Evolutionary conservation across 192 early-diverging fungal species (phyloP), one percentile per base, ranked within the genome.

Genomic region (Backusella luteola): DNA sequence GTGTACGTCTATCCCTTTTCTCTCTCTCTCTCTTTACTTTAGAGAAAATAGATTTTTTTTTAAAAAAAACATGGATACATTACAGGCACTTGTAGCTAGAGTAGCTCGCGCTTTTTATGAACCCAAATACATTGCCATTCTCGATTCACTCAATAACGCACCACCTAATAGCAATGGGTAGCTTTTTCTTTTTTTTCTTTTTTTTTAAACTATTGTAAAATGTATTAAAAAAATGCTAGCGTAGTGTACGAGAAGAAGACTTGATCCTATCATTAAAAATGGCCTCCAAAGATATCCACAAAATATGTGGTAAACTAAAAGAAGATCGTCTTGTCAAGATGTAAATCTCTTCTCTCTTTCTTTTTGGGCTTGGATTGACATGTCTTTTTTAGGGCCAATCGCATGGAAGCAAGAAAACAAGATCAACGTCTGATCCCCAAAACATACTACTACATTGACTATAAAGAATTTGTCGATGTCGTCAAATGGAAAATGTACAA

Each of bases 401-500:
- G 83, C 42, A 79, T 83, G 38, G 90, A 91, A 80, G 81, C 87
- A 35, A 71, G 88, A 70, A 89, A 85, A 67, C 87, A 86, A 29
- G 87, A 88, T 72, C 88, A 90, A 71, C 82, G 89, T 26, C 78
- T 84, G 19, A 81, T 88, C 17, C 87, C 89, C 15, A 89, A 89
- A 75, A 87, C 87, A 42, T 96, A 92, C 75, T 96, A 94, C 81
- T 95, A 94, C 79, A 86, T 98, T 14, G 96, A 98, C 84, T 97
- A 96, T 85, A 94, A 94, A 78, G 87, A 91, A n/a, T 95, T 97
- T 84, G 93, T 98, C 0, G 93, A 97, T 75, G 95, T 96, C 7
- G 92, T 97, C 66, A 97, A 96, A 77, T 97, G 89, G 89, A 92
- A 93, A 76, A 95, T 98, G 80, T 94, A 90, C 86, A 91, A 90